Evolutionary conservation across 2,329 filamentous ascomycete genomes (phyloP), one percentile per base, ranked within the genome.

Genomic region (Nannizziopsis barbatae): DNA sequence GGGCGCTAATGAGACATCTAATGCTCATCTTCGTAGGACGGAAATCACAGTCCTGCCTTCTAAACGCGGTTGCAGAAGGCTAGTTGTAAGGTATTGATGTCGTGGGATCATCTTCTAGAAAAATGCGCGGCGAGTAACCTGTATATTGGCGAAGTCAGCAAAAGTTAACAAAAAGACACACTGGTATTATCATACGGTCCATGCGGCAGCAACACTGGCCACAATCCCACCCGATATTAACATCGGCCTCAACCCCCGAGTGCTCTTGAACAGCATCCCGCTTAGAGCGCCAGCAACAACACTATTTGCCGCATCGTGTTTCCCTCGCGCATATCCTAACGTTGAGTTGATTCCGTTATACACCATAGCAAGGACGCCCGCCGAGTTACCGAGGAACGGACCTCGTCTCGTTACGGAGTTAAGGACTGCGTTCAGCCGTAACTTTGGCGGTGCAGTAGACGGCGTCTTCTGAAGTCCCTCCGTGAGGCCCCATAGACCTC

Each of bases 231-330:
- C 86, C 32, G 89, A 95, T 60, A 96, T 92, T 73, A 92, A 75
- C 89, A 96, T 96, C 31, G 88, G 89, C 67, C 85, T 79, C 53
- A 92, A 55, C 5, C 92, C 92, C 61, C 86, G 79, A 42, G 93
- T 96, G 67, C 89, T 94, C 76, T 95, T 96, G 72, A 98, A 98
- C 11, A 98, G 65, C 76, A 90, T 89, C 50, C 92, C 92, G 62
- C 88, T 94, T 58, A 98, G 66, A 1, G 76, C 84, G 55, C 93
- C 92, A 4, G 92, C 90, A 15, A 78, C 69, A 47, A 98, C 78
- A 54, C 87, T 92, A 72, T 98, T 98, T 50, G 83, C 79, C 2
- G 87, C 78, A 66, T 98, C 93, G 59, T 95, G 88, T 71, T 87
- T 86, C 54, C 87, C 87, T 52, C 89, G 76, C 55, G 81, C 66